Evolutionary conservation across 306 rosid genomes (phyloP).

Genomic region (Datisca glomerata): DNA sequence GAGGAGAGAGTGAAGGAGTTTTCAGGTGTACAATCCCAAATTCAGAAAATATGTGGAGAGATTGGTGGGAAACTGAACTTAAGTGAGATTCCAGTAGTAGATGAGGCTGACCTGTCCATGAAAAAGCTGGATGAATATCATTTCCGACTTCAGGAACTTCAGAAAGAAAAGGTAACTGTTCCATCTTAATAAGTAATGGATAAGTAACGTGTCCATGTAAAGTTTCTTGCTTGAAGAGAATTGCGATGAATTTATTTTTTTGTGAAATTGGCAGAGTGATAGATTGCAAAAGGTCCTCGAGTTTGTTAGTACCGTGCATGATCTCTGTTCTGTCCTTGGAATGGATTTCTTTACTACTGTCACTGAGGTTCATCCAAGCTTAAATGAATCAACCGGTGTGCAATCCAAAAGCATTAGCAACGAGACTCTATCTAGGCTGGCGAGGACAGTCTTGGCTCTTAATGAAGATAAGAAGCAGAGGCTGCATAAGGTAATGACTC

Average conservation of each 20-base stretch:
- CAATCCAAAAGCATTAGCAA: constrained; percentile 96
- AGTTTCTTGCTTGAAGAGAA: background rate
- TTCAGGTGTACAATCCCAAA: constrained; percentile 80
- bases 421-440: constrained; percentile 77
- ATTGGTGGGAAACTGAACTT: constrained; percentile 61
- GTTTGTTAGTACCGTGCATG: constrained; percentile 24
- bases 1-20: constrained; percentile 85
- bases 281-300: constrained; percentile 18
- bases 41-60: constrained; percentile 89
- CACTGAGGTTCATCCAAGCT: constrained; percentile 96
- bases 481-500: constrained; percentile 11
- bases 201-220: background rate
- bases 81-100: constrained; percentile 44
- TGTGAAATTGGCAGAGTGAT: constrained; percentile 12
- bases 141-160: constrained; percentile 88
- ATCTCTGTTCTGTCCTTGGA: constrained; percentile 95
- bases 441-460: constrained; percentile 36
- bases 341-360: constrained; percentile 92
- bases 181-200: background rate
- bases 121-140: constrained; percentile 84
- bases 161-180: constrained; percentile 75
- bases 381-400: constrained; percentile 76
- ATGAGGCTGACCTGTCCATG: constrained; percentile 73
- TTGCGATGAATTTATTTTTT: background rate
- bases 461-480: constrained; percentile 17